Evolutionary conservation across 805 yeast genomes (phyloP).

Genomic region (Saccharomycopsis fodiens): DNA sequence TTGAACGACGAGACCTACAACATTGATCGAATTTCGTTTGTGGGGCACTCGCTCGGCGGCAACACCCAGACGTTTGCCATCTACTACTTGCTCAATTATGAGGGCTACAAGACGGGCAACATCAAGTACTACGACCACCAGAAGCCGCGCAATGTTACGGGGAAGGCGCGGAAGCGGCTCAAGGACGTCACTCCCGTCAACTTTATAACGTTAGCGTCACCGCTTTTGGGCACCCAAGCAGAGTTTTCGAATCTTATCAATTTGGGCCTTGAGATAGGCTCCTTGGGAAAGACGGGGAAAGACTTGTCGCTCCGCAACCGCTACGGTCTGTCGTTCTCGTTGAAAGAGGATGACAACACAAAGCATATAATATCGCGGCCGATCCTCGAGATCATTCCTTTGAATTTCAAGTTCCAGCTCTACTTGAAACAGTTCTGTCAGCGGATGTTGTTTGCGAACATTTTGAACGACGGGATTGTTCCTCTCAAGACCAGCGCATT

Average conservation of each 20-base stretch:
- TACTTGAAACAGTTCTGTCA: slow-evolving; percentile 50
- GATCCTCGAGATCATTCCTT: slow-evolving; percentile 64
- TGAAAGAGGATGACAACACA: slow-evolving; percentile 17
- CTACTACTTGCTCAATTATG: slow-evolving; percentile 54
- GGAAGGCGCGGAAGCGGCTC: slow-evolving; percentile 1
- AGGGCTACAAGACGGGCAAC: slow-evolving; percentile 12
- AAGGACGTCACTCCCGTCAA: slow-evolving; percentile 46
- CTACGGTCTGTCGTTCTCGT: slow-evolving; percentile 23
- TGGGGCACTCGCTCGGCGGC: slow-evolving; percentile 94
- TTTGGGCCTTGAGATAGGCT: slow-evolving; percentile 76
- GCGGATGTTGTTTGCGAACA: slow-evolving; percentile 84
- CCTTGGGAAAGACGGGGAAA: slow-evolving; percentile 89
- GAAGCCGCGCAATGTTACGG: neutral
- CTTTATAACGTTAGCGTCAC: slow-evolving; percentile 80
- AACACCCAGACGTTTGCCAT: slow-evolving; percentile 85
- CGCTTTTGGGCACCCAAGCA: slow-evolving; percentile 77
- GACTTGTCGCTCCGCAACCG: slow-evolving; percentile 64
- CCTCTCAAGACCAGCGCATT: slow-evolving; percentile 88
- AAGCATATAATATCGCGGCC: slow-evolving; percentile 37
- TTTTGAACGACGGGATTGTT: slow-evolving; percentile 89
- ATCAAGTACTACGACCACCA: slow-evolving; percentile 7
- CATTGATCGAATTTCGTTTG: slow-evolving; percentile 66
- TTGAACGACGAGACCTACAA: slow-evolving; percentile 32
- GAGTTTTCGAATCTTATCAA: slow-evolving; percentile 86
- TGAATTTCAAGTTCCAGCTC: slow-evolving; percentile 40